These are phyloP conservation scores for Coemansia interrupta DNA, from an alignment of 192 early-diverging fungal species.

Conservation along the genomic window DNA sequence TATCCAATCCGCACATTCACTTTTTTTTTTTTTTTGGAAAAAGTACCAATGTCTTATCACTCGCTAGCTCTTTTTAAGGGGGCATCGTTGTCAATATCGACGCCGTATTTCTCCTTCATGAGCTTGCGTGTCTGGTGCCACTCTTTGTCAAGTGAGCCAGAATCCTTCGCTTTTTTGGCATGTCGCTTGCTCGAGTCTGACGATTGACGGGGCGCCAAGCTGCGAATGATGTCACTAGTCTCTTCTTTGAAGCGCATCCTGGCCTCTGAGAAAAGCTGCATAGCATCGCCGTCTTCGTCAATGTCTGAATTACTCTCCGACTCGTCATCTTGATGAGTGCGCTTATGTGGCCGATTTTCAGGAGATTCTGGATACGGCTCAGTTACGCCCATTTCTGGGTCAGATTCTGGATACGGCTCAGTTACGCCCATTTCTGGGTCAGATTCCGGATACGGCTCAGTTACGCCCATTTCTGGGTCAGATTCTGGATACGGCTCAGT, in stretches of 20 bases:
- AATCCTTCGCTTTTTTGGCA: not conserved
- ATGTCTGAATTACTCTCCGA: not conserved
- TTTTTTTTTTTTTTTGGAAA: not conserved
- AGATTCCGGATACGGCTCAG: conserved; percentile 4
- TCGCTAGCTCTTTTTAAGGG: not conserved
- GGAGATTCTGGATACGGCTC: conserved; percentile 7
- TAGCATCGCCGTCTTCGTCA: not conserved
- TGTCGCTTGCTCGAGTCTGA: conserved; percentile 1
- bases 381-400: conserved; percentile 1
- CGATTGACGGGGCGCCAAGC: not conserved
- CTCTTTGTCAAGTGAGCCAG: not conserved
- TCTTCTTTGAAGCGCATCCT: conserved; percentile 17
- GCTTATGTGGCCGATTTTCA: not conserved
- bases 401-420: conserved; percentile 18
- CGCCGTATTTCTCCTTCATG: conserved; percentile 5
- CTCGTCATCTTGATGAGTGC: not conserved
- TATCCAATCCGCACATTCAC: not conserved
- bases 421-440: conserved; percentile 5
- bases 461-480: not conserved
- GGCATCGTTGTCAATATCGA: not conserved
- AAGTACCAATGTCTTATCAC: too few species aligned
- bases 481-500: conserved; percentile 6
- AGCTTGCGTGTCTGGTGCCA: conserved; percentile 8
- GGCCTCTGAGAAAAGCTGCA: conserved; percentile 15
- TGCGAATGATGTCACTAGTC: conserved; percentile 8